Conservation (phyloP, 805 yeast genomes). For the Wickerhamiella vanderwaltii region DNA sequence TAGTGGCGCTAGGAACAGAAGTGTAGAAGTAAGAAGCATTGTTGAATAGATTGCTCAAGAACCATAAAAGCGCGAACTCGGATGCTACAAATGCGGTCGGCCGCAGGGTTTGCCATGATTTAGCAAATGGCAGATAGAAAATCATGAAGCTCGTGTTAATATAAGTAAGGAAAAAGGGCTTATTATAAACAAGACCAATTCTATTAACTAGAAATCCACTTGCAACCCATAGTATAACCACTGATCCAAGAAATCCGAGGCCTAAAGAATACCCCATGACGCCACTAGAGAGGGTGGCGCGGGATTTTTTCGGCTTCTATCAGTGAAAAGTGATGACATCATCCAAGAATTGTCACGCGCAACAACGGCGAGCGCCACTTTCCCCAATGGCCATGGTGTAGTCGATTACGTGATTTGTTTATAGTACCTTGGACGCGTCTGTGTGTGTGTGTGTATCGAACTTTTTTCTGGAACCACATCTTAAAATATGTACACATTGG, state of each 20-base stretch:
- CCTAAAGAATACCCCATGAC: too few relatives aligned
- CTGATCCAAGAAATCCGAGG: slow-evolving; percentile 55
- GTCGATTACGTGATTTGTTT: too few relatives aligned
- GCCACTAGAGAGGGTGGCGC: too few relatives aligned
- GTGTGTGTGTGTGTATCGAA: too few relatives aligned
- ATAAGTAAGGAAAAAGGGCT: slow-evolving; percentile 89
- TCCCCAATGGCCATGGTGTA: too few relatives aligned
- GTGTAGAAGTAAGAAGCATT: slow-evolving; percentile 83
- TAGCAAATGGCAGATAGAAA: slow-evolving; percentile 44
- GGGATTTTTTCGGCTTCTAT: too few relatives aligned
- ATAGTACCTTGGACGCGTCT: too few relatives aligned
- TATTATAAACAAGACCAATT: slow-evolving; percentile 49
- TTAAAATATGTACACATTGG: too few relatives aligned
- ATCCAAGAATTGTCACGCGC: too few relatives aligned
- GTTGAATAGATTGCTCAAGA: slow-evolving; percentile 73
- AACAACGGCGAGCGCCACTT: too few relatives aligned
- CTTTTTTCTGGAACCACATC: too few relatives aligned
- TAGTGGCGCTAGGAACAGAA: slow-evolving; percentile 88
- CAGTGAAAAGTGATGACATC: too few relatives aligned
- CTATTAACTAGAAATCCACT: slow-evolving; percentile 78
- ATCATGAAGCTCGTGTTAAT: slow-evolving; percentile 77
- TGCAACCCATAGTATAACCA: slow-evolving; percentile 79
- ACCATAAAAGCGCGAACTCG: slow-evolving; percentile 84
- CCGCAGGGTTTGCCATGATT: slow-evolving; percentile 18
- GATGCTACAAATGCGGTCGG: slow-evolving; percentile 67